These are phyloP conservation scores for Saturnispora galanensis DNA, from an alignment of 805 yeast species.

Conservation along the genomic window DNA sequence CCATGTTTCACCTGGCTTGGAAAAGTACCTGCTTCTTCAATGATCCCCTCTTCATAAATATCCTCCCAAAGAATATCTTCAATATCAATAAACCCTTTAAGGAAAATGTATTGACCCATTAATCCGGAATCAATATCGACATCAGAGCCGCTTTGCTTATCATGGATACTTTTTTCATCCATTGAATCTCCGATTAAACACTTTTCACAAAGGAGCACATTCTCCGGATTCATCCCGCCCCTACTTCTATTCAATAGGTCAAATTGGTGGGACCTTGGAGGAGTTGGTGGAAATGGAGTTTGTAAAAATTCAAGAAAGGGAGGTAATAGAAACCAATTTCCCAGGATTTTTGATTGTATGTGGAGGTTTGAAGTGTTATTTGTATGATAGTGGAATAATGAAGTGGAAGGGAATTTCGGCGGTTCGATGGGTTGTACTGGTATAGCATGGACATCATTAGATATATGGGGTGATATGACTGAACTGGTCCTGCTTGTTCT, in stretches of 20 bases:
- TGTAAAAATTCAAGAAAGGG: constrained; percentile 27
- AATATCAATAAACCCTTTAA: constrained; percentile 24
- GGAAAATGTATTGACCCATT: constrained; percentile 21
- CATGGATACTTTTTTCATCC: constrained; percentile 10
- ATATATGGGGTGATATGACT: background rate
- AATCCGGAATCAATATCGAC: constrained; percentile 22
- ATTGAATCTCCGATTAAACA: constrained; percentile 13
- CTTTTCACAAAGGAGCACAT: constrained; percentile 22
- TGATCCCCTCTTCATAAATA: constrained; percentile 2
- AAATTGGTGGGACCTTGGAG: constrained; percentile 15
- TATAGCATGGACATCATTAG: background rate
- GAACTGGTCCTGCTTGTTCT: background rate
- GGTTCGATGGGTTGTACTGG: constrained; percentile 10
- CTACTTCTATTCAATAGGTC: constrained; percentile 8
- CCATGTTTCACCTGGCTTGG: too few species aligned
- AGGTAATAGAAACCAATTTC: constrained; percentile 29
- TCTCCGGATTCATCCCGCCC: constrained; percentile 25
- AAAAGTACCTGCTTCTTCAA: constrained; percentile 6
- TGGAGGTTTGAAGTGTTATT: constrained; percentile 21
- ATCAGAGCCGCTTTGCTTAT: constrained; percentile 23
- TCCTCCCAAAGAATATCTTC: constrained; percentile 19
- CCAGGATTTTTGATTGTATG: constrained; percentile 20
- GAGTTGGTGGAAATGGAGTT: constrained; percentile 28
- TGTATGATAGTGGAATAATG: constrained; percentile 22
- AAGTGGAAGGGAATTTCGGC: constrained; percentile 24